Conservation (phyloP, 805 yeast species). For the Isabelozyma pseudorhagii region DNA sequence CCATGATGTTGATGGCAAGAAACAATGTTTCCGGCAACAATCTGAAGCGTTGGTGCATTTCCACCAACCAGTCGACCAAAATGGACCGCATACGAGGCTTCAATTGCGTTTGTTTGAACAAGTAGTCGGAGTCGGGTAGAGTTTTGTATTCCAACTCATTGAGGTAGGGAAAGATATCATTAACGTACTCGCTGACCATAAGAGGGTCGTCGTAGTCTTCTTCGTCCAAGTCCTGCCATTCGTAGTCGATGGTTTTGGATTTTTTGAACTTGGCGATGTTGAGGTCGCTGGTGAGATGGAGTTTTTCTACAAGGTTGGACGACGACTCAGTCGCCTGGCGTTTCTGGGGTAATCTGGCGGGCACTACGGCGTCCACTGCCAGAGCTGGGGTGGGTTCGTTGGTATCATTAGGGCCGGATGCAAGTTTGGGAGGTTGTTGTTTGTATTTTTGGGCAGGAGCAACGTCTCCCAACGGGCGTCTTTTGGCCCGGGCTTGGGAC, state of each 20-base stretch:
- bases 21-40: slow-evolving; percentile 83
- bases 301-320: slow-evolving; percentile 40
- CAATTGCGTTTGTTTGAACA: slow-evolving; percentile 60
- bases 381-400: not conserved
- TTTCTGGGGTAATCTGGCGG: slow-evolving; percentile 42
- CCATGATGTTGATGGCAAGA: slow-evolving; percentile 82
- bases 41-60: slow-evolving; percentile 80
- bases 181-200: slow-evolving; percentile 92
- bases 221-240: slow-evolving; percentile 72
- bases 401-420: not conserved
- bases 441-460: slow-evolving; percentile 1
- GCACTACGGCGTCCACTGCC: slow-evolving; percentile 4
- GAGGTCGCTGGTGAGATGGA: slow-evolving; percentile 11
- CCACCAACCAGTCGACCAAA: slow-evolving; percentile 91
- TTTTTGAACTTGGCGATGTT: slow-evolving; percentile 28
- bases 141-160: slow-evolving; percentile 70
- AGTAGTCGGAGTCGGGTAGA: slow-evolving; percentile 68
- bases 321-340: slow-evolving; percentile 56
- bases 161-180: slow-evolving; percentile 79
- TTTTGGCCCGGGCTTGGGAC: slow-evolving; percentile 1
- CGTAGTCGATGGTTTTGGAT: slow-evolving; percentile 39
- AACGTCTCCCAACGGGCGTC: not conserved
- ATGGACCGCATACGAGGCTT: slow-evolving; percentile 84
- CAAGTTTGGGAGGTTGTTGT: not conserved
- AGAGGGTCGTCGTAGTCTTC: slow-evolving; percentile 68